Conservation (phyloP, 108 stramenopile genomes). For the Thalassiosira profunda region DNA sequence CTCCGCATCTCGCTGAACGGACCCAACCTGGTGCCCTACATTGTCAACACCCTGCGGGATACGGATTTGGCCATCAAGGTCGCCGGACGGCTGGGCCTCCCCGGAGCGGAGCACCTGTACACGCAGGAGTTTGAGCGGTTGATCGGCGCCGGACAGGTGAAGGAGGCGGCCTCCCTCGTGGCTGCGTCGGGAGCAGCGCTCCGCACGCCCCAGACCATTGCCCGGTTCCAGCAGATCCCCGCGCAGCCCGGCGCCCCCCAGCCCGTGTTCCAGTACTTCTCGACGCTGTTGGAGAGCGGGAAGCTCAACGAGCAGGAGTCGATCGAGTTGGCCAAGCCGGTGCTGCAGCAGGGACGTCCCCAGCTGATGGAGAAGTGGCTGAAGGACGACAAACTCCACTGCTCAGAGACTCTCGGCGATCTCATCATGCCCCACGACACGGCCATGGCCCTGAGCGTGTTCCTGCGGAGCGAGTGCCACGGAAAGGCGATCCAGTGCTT, state of each 20-base stretch:
- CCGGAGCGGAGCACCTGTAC: conserved; percentile 98
- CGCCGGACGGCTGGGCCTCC: conserved; percentile 94
- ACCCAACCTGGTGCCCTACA: conserved; percentile 95
- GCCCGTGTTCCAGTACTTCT: conserved; percentile 99
- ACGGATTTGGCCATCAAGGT: conserved; percentile 94
- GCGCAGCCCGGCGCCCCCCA: conserved; percentile 96
- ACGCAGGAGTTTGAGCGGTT: conserved; percentile 95
- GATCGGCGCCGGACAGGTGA: conserved; percentile 89
- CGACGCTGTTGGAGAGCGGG: conserved; percentile 94
- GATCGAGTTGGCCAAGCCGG: conserved; percentile 97
- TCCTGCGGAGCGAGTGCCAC: conserved; percentile 95
- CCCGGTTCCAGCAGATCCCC: conserved; percentile 97
- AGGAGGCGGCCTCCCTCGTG: conserved; percentile 94
- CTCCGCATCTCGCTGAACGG: conserved; percentile 94
- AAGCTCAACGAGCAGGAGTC: conserved; percentile 97
- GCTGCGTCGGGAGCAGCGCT: conserved; percentile 89
- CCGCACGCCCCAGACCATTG: conserved; percentile 98
- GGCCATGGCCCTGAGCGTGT: conserved; percentile 98
- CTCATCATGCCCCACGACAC: conserved; percentile 94
- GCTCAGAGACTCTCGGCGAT: conserved; percentile 97
- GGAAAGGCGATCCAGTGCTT: conserved; percentile 99
- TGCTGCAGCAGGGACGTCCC: conserved; percentile 94
- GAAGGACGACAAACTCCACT: conserved; percentile 96
- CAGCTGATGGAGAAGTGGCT: conserved; percentile 99
- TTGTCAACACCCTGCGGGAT: conserved; percentile 93